Conservation (phyloP, 768 basidiomycete genomes). For the Rhizopogon vulgaris region DNA sequence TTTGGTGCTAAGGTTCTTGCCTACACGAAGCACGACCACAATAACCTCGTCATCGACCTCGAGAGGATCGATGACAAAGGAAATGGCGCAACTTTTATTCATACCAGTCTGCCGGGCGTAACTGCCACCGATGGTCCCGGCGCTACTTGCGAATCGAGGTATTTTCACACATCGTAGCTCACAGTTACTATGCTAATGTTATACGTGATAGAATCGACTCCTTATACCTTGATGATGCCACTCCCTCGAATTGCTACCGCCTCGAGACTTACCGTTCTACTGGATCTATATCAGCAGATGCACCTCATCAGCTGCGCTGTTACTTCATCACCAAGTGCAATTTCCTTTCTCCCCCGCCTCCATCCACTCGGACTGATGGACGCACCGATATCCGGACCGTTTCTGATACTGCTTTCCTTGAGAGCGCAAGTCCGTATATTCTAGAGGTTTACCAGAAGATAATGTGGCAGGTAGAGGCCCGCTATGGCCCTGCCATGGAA, state of each 20-base stretch:
- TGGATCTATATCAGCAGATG: slow-evolving; percentile 81
- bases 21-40: slow-evolving; percentile 90
- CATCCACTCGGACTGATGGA: slow-evolving; percentile 39
- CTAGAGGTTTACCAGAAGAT: slow-evolving; percentile 87
- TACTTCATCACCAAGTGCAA: slow-evolving; percentile 91
- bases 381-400: slow-evolving; percentile 83
- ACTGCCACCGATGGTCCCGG: slow-evolving; percentile 84
- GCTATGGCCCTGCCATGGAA: slow-evolving; percentile 92
- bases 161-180: slow-evolving; percentile 11
- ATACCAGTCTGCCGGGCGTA: slow-evolving; percentile 80
- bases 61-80: slow-evolving; percentile 82
- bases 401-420: slow-evolving; percentile 85
- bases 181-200: slow-evolving; percentile 3
- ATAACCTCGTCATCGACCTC: slow-evolving; percentile 89
- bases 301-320: slow-evolving; percentile 90
- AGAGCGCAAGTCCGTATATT: slow-evolving; percentile 90
- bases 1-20: slow-evolving; percentile 94
- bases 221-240: slow-evolving; percentile 79
- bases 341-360: slow-evolving; percentile 53
- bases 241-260: slow-evolving; percentile 74
- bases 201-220: slow-evolving; percentile 68
- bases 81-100: slow-evolving; percentile 91
- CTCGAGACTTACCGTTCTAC: slow-evolving; percentile 93
- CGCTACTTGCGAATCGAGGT: slow-evolving; percentile 81
- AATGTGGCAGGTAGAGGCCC: slow-evolving; percentile 78